phyloP scores from a whole-genome alignment of 1,284 basidiomycete species.

The Leccinum colubrinum region DNA sequence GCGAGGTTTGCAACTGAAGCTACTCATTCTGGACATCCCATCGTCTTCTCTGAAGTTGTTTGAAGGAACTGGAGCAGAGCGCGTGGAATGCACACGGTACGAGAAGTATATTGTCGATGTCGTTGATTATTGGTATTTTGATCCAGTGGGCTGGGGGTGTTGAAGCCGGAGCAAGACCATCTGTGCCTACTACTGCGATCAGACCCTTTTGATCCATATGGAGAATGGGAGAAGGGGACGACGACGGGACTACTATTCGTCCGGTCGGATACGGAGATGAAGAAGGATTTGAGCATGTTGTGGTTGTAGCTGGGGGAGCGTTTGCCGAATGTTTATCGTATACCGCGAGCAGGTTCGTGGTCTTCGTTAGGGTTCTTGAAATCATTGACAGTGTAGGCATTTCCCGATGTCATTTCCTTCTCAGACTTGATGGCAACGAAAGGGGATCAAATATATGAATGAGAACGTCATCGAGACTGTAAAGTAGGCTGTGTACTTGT shows the following conservation, averaged over 20 bases:
- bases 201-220: slow-evolving; percentile 32
- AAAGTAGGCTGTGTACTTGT: neutral
- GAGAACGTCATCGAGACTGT: neutral
- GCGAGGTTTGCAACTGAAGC: slow-evolving; percentile 30
- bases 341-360: neutral
- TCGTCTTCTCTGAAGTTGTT: slow-evolving; percentile 16
- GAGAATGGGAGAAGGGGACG: slow-evolving; percentile 26
- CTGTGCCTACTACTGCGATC: slow-evolving; percentile 28
- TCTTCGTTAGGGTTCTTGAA: neutral
- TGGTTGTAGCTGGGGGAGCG: slow-evolving; percentile 21
- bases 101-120: slow-evolving; percentile 27
- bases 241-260: slow-evolving; percentile 29
- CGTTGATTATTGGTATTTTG: slow-evolving; percentile 34
- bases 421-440: neutral
- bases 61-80: slow-evolving; percentile 15
- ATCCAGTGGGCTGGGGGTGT: slow-evolving; percentile 25
- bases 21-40: slow-evolving; percentile 25
- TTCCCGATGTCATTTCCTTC: neutral
- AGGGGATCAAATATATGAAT: neutral
- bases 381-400: no score
- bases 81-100: slow-evolving; percentile 17
- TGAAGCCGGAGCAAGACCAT: slow-evolving; percentile 28
- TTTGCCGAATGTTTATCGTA: no score
- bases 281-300: slow-evolving; percentile 14
- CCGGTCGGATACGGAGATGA: slow-evolving; percentile 20